A percentile compares a stretch with the other conserved stretches of the same genome.
Evolutionary conservation across 2,329 filamentous ascomycete species (phyloP).

Genomic region (Hypoxylon sp.): DNA sequence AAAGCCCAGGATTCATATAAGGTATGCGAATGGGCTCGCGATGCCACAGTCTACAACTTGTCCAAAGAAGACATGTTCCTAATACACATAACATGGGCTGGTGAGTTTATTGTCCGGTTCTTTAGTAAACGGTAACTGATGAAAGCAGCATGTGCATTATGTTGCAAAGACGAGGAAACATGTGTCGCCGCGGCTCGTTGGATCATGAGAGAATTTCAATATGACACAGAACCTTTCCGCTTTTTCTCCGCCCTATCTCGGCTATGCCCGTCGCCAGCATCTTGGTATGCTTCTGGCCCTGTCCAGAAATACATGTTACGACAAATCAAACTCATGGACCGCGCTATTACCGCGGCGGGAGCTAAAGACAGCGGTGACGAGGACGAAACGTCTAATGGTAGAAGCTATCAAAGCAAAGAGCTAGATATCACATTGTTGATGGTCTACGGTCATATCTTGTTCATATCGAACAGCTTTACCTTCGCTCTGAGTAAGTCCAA

Average conservation of each 20-base stretch:
- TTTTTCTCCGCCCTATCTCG: slow-evolving; percentile 82
- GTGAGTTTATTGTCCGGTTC: slow-evolving; percentile 52
- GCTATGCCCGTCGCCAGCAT: slow-evolving; percentile 74
- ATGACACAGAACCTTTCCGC: slow-evolving; percentile 82
- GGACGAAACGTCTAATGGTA: slow-evolving; percentile 45
- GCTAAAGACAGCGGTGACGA: slow-evolving; percentile 53
- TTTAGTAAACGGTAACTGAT: slow-evolving; percentile 18
- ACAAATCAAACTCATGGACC: slow-evolving; percentile 91
- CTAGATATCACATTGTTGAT: slow-evolving; percentile 85
- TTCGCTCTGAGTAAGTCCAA: slow-evolving; percentile 74
- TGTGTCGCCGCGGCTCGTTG: slow-evolving; percentile 78
- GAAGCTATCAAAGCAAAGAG: slow-evolving; percentile 53
- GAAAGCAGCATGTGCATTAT: slow-evolving; percentile 77
- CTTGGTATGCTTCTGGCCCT: slow-evolving; percentile 81
- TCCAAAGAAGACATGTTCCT: slow-evolving; percentile 71
- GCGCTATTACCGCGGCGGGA: slow-evolving; percentile 62
- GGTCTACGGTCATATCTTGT: slow-evolving; percentile 90
- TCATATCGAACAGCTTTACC: slow-evolving; percentile 82
- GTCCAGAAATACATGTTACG: slow-evolving; percentile 91
- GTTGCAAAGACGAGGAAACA: slow-evolving; percentile 80
- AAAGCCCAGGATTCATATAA: slow-evolving; percentile 79
- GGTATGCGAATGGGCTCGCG: slow-evolving; percentile 78
- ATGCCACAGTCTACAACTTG: slow-evolving; percentile 84
- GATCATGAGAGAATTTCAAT: slow-evolving; percentile 84
- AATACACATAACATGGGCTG: slow-evolving; percentile 80